Evolutionary conservation across 768 basidiomycete species (phyloP).

Genomic region (Lactarius vividus): DNA sequence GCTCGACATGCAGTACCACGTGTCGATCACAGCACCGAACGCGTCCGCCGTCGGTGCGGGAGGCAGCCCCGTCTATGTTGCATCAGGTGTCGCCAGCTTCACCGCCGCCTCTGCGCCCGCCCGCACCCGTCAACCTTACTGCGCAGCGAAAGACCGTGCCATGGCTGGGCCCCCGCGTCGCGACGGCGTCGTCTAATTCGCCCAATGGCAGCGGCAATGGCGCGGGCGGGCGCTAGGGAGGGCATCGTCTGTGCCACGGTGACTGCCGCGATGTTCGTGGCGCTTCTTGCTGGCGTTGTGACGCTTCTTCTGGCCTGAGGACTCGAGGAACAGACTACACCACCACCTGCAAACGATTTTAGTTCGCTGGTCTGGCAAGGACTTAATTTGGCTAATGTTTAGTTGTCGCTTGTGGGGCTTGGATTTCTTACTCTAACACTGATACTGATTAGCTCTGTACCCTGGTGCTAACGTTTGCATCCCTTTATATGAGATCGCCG

Average conservation of each 20-base stretch:
- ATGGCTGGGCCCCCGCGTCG: conserved; percentile 4
- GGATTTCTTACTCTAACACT: too few relatives aligned
- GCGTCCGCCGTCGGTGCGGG: conserved; percentile 40
- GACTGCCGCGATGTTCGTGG: too few relatives aligned
- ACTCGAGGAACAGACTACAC: too few relatives aligned
- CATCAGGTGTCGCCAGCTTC: conserved; percentile 33
- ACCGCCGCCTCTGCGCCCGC: conserved; percentile 31
- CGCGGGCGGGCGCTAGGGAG: neutral
- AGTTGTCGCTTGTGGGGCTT: too few relatives aligned
- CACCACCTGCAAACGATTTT: neutral
- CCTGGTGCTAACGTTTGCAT: too few relatives aligned
- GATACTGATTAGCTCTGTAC: too few relatives aligned
- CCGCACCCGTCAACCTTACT: conserved; percentile 43
- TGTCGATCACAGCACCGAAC: conserved; percentile 44
- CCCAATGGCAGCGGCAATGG: too few relatives aligned
- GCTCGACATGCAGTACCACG: conserved; percentile 40
- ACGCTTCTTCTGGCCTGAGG: too few relatives aligned
- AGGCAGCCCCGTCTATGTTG: conserved; percentile 36
- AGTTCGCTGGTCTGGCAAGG: too few relatives aligned
- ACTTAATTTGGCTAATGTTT: too few relatives aligned
- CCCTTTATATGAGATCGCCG: too few relatives aligned
- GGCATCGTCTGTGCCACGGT: neutral
- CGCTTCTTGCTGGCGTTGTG: neutral
- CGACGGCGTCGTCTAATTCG: neutral
- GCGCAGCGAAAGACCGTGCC: conserved; percentile 32